Evolutionary conservation across 352 stramenopile genomes (phyloP), one percentile per base, ranked within the genome.

Genomic region (Phytophthora vignae): DNA sequence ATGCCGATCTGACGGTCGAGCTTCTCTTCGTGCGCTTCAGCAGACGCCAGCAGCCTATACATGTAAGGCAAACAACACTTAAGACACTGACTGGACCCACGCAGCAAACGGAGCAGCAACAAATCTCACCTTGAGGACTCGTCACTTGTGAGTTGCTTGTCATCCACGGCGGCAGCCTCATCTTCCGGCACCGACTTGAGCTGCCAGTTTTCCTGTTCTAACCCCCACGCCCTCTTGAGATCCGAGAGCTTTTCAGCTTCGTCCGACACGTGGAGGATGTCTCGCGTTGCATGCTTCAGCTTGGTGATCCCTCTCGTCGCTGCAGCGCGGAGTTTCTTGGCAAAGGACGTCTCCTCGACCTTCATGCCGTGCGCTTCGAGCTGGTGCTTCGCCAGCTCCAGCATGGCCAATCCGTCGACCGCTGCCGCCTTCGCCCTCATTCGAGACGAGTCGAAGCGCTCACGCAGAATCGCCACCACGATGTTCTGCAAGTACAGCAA

Each of bases 341-440:
- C 66, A 5, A 92, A 56, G 7, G 83, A 83, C 1, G 66, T 66
- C 17, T 84, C 72, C 25, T 82, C 65, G 11, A 87, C 78, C 19
- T 60, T 70, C 72, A 90, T 79, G 11, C 82, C 81, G 15, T 75
- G 86, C 2, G 77, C 59, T 55, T 89, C 78, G 36, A 91, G 72
- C 61, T 89, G 82, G 4, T 78, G 76, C 48, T 89, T 90, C 9
- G 82, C 85, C 14, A 90, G 61, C 8, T 86, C 79, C 0, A 93
- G 60, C 58, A 93, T 76, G 8, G 73, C 79, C 15, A 81, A 36
- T 9, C 74, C 74, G 54, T 89, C 77, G 2, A 68, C 69, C 14
- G 74, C 70, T 5, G 63, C 67, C 19, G 61, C 49, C 22, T 67
- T 55, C n/a, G 59, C 38, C 64, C 60, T 60, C 31, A 40, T 38